Conservation (phyloP, 2,329 filamentous ascomycete species). For the Penicillium sp. region DNA sequence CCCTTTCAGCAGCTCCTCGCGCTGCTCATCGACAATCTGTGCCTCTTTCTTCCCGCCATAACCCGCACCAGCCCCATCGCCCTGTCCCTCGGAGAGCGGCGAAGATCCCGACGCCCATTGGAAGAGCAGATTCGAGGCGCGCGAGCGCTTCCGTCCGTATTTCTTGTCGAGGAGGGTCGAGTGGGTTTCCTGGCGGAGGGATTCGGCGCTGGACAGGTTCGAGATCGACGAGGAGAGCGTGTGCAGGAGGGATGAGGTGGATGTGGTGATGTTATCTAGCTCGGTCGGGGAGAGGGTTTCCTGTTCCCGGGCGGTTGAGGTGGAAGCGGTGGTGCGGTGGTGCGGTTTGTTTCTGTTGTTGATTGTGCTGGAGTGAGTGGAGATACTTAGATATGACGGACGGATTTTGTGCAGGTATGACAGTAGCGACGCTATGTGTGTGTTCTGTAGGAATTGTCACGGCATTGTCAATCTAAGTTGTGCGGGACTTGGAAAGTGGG, state of each 20-base stretch:
- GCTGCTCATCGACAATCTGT: slow-evolving; percentile 74
- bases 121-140: slow-evolving; percentile 64
- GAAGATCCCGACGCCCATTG: slow-evolving; percentile 59
- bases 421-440: slow-evolving; percentile 80
- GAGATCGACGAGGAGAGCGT: slow-evolving; percentile 83
- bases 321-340: slow-evolving; percentile 28
- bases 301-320: slow-evolving; percentile 38
- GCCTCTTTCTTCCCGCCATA: slow-evolving; percentile 63
- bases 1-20: slow-evolving; percentile 66
- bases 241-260: slow-evolving; percentile 82
- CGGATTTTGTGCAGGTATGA: slow-evolving; percentile 81
- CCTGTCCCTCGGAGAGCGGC: slow-evolving; percentile 26
- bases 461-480: neutral
- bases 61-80: slow-evolving; percentile 55
- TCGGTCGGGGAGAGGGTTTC: slow-evolving; percentile 76
- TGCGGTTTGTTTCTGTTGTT: slow-evolving; percentile 25
- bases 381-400: slow-evolving; percentile 78
- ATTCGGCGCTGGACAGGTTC: slow-evolving; percentile 79
- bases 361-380: slow-evolving; percentile 62
- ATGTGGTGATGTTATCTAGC: slow-evolving; percentile 83
- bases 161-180: slow-evolving; percentile 73
- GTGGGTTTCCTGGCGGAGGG: slow-evolving; percentile 78
- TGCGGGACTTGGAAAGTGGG: slow-evolving; percentile 1
- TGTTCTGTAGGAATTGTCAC: slow-evolving; percentile 63
- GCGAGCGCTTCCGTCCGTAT: slow-evolving; percentile 57